Conservation (phyloP, 805 yeast genomes). For the Nakazawaea holstii region DNA sequence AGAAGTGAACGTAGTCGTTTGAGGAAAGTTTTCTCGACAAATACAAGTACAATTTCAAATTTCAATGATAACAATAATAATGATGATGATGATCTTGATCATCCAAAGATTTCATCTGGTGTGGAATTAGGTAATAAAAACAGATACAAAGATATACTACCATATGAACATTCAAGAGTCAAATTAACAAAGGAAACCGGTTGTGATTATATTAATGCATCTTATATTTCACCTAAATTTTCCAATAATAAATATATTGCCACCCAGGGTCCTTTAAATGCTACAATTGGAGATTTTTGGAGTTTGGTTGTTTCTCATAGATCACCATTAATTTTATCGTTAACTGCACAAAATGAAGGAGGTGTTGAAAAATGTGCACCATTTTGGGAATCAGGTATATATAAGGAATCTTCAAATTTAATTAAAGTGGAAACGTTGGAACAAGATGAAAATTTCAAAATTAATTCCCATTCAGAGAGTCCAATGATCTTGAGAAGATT, state of each 20-base stretch:
- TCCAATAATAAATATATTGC: constrained; percentile 59
- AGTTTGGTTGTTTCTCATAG: constrained; percentile 62
- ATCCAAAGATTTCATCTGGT: constrained; percentile 60
- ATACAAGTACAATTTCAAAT: constrained; percentile 5
- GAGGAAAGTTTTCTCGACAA: constrained; percentile 34
- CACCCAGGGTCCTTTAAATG: constrained; percentile 79
- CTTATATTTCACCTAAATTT: constrained; percentile 47
- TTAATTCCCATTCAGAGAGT: constrained; percentile 17
- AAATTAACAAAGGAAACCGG: constrained; percentile 29
- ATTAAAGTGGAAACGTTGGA: constrained; percentile 21
- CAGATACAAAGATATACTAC: constrained; percentile 83
- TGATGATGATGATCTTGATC: constrained; percentile 15
- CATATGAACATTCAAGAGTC: constrained; percentile 83
- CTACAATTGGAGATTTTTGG: constrained; percentile 82
- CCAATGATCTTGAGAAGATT: constrained; percentile 37
- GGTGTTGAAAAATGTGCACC: constrained; percentile 77
- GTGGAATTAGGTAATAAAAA: constrained; percentile 78
- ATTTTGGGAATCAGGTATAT: constrained; percentile 68
- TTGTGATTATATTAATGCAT: constrained; percentile 80
- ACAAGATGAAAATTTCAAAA: constrained; percentile 20
- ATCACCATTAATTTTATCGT: constrained; percentile 63
- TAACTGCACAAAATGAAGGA: constrained; percentile 73
- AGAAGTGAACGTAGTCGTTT: constrained; percentile 63
- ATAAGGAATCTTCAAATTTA: constrained; percentile 25
- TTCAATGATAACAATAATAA: no score